Base-by-base conservation (phyloP, 2,329 filamentous ascomycete genomes). In the Diaporthe citri region DNA sequence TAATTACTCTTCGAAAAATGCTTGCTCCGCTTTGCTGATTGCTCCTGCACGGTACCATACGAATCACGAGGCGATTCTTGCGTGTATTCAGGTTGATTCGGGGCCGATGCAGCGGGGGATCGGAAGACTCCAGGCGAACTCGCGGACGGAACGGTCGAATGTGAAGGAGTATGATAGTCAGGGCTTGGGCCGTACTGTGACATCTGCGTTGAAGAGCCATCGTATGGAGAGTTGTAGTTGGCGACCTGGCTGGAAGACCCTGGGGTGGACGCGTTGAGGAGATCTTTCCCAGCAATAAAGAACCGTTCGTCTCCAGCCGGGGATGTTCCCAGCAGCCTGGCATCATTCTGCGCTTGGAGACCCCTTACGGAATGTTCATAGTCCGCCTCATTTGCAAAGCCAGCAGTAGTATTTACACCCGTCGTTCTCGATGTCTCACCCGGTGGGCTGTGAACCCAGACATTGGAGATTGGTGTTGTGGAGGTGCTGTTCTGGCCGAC, bases 201-300 rank as follows among this genome's bases (percentile, higher is more conserved):
- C 12, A 66, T n/a, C 22, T 66, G 60, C 10, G 60, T 66, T 13
- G 60, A 66, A 17, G 60, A 66, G 20, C 60, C 60, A 48, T 66
- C 43, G 31, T 66, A 66, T 51, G 60, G 60, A 36, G 60, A 66
- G 12, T 10, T 51, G 43, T 51, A 66, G 60, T 66, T 66, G 28
- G 60, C 60, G 17, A 51, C 43, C 17, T 66, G 43, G 15, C 15
- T 48, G 12, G 43, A 66, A 2, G 60, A 51, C 9, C 15, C 60
- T 36, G 60, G 60, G 6, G 60, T 64, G 9, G 60, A 8, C 2
- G 60, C 60, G 9, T 66, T 66, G 9, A 66, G 60, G 17, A 66
- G 60, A 66, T 66, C 60, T 51, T 66, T 66, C 28, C 60, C 60
- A 36, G 43, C 60, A 34, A 66, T 66, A 9, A 51, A 66, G 25